Conservation (phyloP, 129 eudicot species). For the Heracleum sosnowskyi region DNA sequence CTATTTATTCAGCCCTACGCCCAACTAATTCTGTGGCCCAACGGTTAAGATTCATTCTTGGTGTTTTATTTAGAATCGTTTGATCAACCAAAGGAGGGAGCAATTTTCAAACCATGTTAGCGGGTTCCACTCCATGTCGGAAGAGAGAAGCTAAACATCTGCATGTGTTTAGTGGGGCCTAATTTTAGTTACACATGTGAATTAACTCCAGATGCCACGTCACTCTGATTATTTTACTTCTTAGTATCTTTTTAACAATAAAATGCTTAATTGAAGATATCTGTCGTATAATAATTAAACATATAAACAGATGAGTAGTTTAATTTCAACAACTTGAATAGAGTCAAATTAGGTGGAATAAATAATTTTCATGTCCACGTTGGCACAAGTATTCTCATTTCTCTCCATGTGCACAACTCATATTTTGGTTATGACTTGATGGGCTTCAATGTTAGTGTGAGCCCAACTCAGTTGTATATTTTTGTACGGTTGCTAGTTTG, state of each 20-base stretch:
- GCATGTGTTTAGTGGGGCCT: slow-evolving; percentile 36
- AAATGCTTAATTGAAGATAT: no score
- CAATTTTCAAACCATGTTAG: slow-evolving; percentile 37
- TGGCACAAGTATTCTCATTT: background rate
- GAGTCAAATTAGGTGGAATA: background rate
- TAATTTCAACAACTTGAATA: no score
- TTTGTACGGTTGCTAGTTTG: background rate
- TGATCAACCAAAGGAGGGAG: background rate
- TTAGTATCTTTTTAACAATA: no score
- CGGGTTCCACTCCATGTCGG: slow-evolving; percentile 15
- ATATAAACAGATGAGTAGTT: no score
- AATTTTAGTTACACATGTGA: background rate
- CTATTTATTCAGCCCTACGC: background rate
- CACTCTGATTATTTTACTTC: background rate
- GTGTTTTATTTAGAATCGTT: background rate
- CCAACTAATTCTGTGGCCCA: slow-evolving; percentile 42
- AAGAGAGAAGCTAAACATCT: background rate
- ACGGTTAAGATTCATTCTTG: slow-evolving; percentile 36
- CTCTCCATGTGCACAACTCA: background rate
- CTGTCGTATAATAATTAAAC: no score
- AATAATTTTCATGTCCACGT: background rate
- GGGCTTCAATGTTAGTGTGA: background rate
- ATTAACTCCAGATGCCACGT: no score
- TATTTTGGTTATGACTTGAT: background rate
- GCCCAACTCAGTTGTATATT: slow-evolving; percentile 16